phyloP scores from a whole-genome alignment of 2,329 filamentous ascomycete genomes.

The Xylaria sp. region DNA sequence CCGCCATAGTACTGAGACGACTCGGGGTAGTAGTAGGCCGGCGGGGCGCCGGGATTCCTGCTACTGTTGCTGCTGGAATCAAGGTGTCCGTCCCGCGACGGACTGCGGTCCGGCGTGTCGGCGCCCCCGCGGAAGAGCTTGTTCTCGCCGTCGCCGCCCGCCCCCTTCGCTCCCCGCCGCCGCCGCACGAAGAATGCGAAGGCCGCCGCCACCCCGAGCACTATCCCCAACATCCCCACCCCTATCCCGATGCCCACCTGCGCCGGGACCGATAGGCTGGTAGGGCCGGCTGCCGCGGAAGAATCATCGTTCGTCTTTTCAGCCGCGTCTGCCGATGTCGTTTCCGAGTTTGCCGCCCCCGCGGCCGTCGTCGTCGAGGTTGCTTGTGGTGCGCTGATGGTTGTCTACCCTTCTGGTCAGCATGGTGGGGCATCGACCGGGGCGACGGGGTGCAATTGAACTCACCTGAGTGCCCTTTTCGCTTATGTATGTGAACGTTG shows the following conservation, averaged over 20 bases:
- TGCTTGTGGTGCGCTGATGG: not conserved
- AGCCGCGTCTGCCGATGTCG: too few relatives aligned
- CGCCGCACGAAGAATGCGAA: not conserved
- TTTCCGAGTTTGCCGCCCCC: too few relatives aligned
- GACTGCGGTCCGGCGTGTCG: not conserved
- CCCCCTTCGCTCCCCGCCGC: not conserved
- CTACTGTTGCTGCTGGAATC: too few relatives aligned
- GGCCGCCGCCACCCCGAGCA: not conserved
- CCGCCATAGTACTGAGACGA: not conserved
- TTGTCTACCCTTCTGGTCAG: not conserved
- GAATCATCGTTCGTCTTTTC: too few relatives aligned
- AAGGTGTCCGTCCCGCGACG: not conserved
- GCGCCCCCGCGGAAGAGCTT: too few relatives aligned
- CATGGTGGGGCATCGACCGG: not conserved
- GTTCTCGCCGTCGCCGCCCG: not conserved
- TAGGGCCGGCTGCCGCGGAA: not conserved
- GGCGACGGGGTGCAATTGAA: too few relatives aligned
- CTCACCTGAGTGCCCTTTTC: not conserved
- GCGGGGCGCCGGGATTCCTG: not conserved
- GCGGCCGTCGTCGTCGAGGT: not conserved
- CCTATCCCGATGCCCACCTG: slow-evolving; percentile 6
- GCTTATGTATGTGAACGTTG: not conserved
- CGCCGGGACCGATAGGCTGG: not conserved
- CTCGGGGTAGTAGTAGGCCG: not conserved
- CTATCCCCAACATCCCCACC: not conserved